A percentile compares a stretch with the other conserved stretches of the same genome.
Evolutionary conservation across 208 protist species (phyloP).

Genomic region (Trypanosoma conorhini): DNA sequence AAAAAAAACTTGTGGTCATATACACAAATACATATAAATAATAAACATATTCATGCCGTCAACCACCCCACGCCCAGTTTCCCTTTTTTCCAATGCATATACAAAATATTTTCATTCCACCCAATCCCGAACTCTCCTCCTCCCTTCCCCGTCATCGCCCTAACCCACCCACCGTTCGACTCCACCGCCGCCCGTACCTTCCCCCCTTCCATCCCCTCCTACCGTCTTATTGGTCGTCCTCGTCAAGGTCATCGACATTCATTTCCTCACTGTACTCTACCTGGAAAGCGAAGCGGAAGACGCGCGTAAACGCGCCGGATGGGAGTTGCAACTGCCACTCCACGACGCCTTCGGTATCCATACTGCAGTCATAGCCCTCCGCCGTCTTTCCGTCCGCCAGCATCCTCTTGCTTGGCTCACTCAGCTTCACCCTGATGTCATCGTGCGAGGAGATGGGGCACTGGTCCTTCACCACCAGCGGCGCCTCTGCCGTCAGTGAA

Average conservation of each 20-base stretch:
- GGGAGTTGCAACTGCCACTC: conserved; percentile 40
- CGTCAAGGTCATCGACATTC: conserved; percentile 31
- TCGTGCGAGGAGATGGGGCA: conserved; percentile 46
- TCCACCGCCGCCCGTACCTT: neutral
- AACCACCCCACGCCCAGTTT: too few species aligned
- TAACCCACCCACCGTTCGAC: neutral
- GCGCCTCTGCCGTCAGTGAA: conserved; percentile 20
- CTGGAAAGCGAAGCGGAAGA: conserved; percentile 40
- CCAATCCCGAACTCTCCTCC: too few species aligned
- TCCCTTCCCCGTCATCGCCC: neutral
- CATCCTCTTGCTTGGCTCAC: conserved; percentile 17
- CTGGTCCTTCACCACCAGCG: conserved; percentile 55
- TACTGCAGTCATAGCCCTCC: conserved; percentile 24
- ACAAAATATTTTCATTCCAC: too few species aligned
- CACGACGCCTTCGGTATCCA: conserved; percentile 45
- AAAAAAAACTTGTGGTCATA: too few species aligned
- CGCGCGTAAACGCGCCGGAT: conserved; percentile 25
- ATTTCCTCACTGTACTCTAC: conserved; percentile 31
- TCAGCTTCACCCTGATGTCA: conserved; percentile 36
- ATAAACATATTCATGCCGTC: neutral
- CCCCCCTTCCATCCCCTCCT: neutral
- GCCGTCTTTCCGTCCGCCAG: conserved; percentile 14
- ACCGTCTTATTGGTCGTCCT: neutral
- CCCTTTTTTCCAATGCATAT: too few species aligned
- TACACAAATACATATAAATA: conserved; percentile 14